phyloP scores from a whole-genome alignment of 768 basidiomycete species.

The Suillus subluteus region DNA sequence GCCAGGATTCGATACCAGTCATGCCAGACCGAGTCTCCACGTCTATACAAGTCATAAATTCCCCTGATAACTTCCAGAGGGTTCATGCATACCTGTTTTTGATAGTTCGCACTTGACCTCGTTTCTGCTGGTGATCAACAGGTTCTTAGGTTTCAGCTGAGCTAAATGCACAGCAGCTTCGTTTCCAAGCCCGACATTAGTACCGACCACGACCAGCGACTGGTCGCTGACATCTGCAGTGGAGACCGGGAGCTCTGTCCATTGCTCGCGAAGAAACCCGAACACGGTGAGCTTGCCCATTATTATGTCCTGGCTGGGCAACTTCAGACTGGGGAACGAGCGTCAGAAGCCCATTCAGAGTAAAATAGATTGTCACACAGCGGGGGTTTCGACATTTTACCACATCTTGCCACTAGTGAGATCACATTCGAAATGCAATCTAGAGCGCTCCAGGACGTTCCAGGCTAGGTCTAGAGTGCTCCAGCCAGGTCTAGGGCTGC shows the following conservation, averaged over 20 bases:
- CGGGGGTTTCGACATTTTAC: no score
- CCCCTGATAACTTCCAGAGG: neutral
- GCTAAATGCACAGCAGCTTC: constrained; percentile 32
- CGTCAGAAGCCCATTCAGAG: no score
- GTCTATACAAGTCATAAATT: constrained; percentile 14
- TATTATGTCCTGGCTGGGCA: neutral
- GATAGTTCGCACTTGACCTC: constrained; percentile 24
- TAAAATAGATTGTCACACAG: no score
- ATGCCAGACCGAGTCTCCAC: constrained; percentile 19
- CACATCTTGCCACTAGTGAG: no score
- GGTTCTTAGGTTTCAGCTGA: constrained; percentile 25
- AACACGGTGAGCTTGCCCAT: constrained; percentile 29
- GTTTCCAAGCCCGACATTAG: constrained; percentile 35
- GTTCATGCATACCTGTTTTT: constrained; percentile 22
- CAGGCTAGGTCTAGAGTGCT: no score
- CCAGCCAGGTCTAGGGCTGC: no score
- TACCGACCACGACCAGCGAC: constrained; percentile 28
- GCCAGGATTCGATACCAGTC: constrained; percentile 32
- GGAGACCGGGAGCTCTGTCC: constrained; percentile 28
- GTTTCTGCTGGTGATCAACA: constrained; percentile 31
- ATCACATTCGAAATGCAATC: no score
- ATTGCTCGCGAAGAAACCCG: constrained; percentile 32
- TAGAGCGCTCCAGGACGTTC: no score
- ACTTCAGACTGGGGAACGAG: neutral
- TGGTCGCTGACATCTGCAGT: constrained; percentile 25